Conservation (phyloP, 805 yeast species). For the Pichia kluyveri region DNA sequence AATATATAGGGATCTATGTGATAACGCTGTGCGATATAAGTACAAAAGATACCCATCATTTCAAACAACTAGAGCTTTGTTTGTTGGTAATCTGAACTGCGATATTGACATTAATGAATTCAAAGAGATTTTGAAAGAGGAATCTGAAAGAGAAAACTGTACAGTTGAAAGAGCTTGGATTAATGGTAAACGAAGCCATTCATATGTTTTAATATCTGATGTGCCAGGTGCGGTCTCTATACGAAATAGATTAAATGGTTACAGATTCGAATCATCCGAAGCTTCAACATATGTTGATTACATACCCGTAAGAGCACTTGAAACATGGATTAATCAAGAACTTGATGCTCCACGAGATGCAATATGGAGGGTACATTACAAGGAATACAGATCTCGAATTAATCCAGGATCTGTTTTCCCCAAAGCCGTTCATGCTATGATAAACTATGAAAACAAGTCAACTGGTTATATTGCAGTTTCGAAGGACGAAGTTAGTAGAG, state of each 20-base stretch:
- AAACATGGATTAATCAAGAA: constrained; percentile 39
- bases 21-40: background rate
- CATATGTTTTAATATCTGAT: constrained; percentile 31
- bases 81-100: constrained; percentile 34
- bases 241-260: constrained; percentile 28
- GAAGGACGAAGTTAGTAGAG: background rate
- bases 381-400: constrained; percentile 25
- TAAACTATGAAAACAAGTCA: constrained; percentile 25
- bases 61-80: constrained; percentile 33
- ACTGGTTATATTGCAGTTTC: constrained; percentile 22
- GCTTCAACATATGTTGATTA: constrained; percentile 27
- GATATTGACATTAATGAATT: constrained; percentile 32
- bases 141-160: constrained; percentile 20
- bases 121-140: constrained; percentile 27
- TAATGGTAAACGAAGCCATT: constrained; percentile 32
- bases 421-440: constrained; percentile 25
- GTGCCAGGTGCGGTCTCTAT: constrained; percentile 32
- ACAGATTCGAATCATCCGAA: constrained; percentile 14
- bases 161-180: constrained; percentile 37
- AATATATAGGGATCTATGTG: background rate
- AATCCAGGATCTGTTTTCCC: constrained; percentile 19
- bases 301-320: constrained; percentile 36
- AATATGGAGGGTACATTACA: constrained; percentile 34
- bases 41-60: constrained; percentile 21
- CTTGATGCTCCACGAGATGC: constrained; percentile 36